Base-by-base conservation (phyloP, 192 early-diverging fungal genomes). In the Rhizoclosmatium globosum region DNA sequence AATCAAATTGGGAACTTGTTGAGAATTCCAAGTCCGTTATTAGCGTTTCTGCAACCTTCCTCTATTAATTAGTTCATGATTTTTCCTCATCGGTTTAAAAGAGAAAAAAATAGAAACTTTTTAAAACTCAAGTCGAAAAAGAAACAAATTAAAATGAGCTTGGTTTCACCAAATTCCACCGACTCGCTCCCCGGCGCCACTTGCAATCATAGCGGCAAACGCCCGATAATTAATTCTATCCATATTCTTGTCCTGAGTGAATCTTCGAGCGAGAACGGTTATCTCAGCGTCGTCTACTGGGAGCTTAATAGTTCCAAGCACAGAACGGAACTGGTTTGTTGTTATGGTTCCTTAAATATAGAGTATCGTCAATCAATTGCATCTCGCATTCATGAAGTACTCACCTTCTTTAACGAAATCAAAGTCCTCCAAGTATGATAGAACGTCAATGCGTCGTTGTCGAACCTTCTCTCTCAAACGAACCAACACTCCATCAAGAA, bases 401-500 rank as follows among this genome's bases (percentile, higher is more conserved):
- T 39, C 77, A 86, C 88, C 88, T 83, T 89, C 88, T 45, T 80
- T 79, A 4, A 87, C 86, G 71, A 82, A 83, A 57, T 89, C 88
- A 73, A 78, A 87, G 47, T 89, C 88, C 76, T 89, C 88, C 81
- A 87, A 70, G 46, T 83, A 84, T 4, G 69, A 68, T 48, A 87
- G 69, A 2, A 87, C 72, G 61, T 87, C 88, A 46, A 87, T 83
- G 1, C 86, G 46, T 44, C 85, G 42, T 68, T 82, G 68, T 2
- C 59, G 53, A 19, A 87, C 71, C 6, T 71, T 74, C 47, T 76
- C 68, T 42, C 73, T 41, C 71, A 89, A 50, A 58, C 85, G 66
- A 1, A 31, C 62, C 48, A 89, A 21, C 2, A 79, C 82, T 61
- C 56, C 66, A 11, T 82, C 59, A 3, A 89, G 67, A 38, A 84